These are phyloP conservation scores for Raddia distichophylla DNA, from an alignment of 176 grass and related monocot species.

Conservation along the genomic window DNA sequence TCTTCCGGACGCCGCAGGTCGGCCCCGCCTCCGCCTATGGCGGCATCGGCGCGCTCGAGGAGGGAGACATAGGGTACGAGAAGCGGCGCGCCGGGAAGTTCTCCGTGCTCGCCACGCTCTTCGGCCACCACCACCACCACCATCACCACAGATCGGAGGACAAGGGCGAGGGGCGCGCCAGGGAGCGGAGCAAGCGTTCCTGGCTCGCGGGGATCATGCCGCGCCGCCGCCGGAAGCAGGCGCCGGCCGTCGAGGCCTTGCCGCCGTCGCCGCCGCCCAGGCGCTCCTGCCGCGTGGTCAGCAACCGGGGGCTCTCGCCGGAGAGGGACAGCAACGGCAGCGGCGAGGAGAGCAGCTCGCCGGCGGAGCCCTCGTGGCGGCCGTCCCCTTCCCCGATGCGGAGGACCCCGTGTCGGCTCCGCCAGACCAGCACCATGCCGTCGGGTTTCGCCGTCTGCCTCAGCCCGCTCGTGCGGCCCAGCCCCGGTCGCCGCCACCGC, in stretches of 20 bases:
- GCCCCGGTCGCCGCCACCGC: constrained; percentile 55
- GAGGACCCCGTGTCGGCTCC: constrained; percentile 41
- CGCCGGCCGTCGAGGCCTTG: not conserved
- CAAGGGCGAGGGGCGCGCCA: not conserved
- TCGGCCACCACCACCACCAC: constrained; percentile 44
- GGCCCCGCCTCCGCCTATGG: constrained; percentile 43
- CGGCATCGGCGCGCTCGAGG: constrained; percentile 40
- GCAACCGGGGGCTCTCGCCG: constrained; percentile 68
- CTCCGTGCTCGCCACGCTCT: constrained; percentile 69
- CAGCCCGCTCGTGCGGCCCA: constrained; percentile 84
- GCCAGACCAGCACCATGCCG: constrained; percentile 36
- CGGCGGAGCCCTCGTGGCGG: constrained; percentile 53
- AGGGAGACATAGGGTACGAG: constrained; percentile 50
- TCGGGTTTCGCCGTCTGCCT: constrained; percentile 77
- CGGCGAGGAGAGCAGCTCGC: constrained; percentile 49
- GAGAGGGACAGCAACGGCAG: constrained; percentile 32
- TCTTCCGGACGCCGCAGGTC: constrained; percentile 89
- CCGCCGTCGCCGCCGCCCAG: constrained; percentile 11
- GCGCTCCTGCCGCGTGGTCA: constrained; percentile 49
- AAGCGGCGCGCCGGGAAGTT: constrained; percentile 53
- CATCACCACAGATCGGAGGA: constrained; percentile 38
- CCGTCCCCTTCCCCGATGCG: constrained; percentile 74
- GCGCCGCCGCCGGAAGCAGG: constrained; percentile 55
- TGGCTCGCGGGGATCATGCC: constrained; percentile 73
- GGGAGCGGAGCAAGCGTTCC: constrained; percentile 47